A percentile compares a stretch with the other conserved stretches of the same genome.
Conservation (phyloP, 257 asterid species). For the Penstemon newberryi region DNA sequence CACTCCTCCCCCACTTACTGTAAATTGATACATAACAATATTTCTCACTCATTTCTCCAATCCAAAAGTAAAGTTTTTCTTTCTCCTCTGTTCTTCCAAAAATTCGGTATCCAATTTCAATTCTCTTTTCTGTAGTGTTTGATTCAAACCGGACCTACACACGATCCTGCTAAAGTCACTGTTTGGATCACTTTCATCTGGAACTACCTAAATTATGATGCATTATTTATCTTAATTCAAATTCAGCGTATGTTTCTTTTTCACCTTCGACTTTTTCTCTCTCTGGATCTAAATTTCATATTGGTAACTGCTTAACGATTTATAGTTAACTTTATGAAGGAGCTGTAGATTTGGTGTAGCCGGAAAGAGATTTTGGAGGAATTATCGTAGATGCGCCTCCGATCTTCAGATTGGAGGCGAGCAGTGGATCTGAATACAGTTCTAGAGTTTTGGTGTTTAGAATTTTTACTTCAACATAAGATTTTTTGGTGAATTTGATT, state of each 20-base stretch:
- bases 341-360: constrained; percentile 32
- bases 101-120: neutral
- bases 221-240: constrained; percentile 37
- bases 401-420: constrained; percentile 38
- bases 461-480: neutral
- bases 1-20: constrained; percentile 4
- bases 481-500: neutral
- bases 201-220: constrained; percentile 37
- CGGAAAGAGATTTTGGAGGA: too few species aligned
- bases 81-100: neutral
- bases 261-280: neutral
- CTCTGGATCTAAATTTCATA: neutral
- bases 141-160: constrained; percentile 44
- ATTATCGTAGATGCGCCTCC: constrained; percentile 28
- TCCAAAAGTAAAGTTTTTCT: neutral
- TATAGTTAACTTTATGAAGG: too few species aligned
- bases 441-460: constrained; percentile 1
- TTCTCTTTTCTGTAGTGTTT: constrained; percentile 22
- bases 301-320: too few species aligned
- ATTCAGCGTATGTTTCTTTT: constrained; percentile 28
- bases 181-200: constrained; percentile 46
- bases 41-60: constrained; percentile 20
- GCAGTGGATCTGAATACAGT: constrained; percentile 37
- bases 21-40: constrained; percentile 2
- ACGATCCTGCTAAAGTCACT: constrained; percentile 38